Percentiles rank a stretch among this genome's conserved stretches.
Evolutionary conservation across 1,139 yeast species (phyloP).

Genomic region (Taphrina betulina): DNA sequence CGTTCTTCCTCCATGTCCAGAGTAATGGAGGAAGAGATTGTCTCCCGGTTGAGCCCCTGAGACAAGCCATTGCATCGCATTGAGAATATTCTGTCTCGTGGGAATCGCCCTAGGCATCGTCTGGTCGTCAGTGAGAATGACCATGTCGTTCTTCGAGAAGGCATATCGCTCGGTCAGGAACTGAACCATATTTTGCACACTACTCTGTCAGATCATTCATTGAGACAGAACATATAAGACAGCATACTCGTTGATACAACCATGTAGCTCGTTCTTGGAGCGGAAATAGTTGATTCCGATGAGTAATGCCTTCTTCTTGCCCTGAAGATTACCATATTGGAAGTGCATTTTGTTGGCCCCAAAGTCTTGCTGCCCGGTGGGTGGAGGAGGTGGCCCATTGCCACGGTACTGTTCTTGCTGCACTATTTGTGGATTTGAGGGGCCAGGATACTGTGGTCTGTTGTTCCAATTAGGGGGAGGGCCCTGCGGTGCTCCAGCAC

Average conservation of each 20-base stretch:
- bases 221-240: constrained; percentile 43
- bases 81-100: constrained; percentile 68
- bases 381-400: constrained; percentile 1
- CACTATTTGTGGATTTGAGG: constrained; percentile 18
- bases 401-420: constrained; percentile 3
- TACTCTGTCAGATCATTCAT: constrained; percentile 40
- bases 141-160: constrained; percentile 74
- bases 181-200: constrained; percentile 45
- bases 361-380: constrained; percentile 12
- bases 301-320: constrained; percentile 74
- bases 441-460: constrained; percentile 19
- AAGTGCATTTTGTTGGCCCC: constrained; percentile 42
- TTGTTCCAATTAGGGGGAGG: constrained; percentile 31
- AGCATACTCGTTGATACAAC: constrained; percentile 93
- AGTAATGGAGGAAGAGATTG: constrained; percentile 57
- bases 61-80: constrained; percentile 92
- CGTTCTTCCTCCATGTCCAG: constrained; percentile 92
- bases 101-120: constrained; percentile 69
- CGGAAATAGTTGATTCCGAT: constrained; percentile 88
- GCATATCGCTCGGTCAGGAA: constrained; percentile 57
- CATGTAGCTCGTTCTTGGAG: constrained; percentile 64
- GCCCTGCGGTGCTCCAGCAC: constrained; percentile 26
- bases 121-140: constrained; percentile 65
- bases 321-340: constrained; percentile 75
- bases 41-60: constrained; percentile 73